phyloP scores from a whole-genome alignment of 1,284 basidiomycete genomes.

The Peniophora sp. region DNA sequence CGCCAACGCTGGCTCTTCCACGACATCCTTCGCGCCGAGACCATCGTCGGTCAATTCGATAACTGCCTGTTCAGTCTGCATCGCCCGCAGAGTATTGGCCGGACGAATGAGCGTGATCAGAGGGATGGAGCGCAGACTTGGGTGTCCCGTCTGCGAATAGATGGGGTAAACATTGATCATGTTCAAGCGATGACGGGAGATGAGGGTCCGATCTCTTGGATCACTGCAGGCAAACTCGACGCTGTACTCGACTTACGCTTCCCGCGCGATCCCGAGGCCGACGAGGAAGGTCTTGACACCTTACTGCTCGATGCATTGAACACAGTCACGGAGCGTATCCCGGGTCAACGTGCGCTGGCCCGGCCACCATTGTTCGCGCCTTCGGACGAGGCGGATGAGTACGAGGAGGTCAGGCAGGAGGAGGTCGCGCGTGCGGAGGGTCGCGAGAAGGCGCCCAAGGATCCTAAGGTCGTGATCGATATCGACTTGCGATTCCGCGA shows the following conservation, averaged over 20 bases:
- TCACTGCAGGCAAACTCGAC: slow-evolving; percentile 93
- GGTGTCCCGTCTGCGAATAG: slow-evolving; percentile 87
- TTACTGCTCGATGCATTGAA: slow-evolving; percentile 84
- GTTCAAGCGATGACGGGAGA: slow-evolving; percentile 79
- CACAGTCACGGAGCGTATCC: slow-evolving; percentile 61
- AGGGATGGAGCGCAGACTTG: slow-evolving; percentile 70
- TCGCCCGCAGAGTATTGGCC: slow-evolving; percentile 92
- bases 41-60: slow-evolving; percentile 95
- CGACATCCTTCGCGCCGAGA: slow-evolving; percentile 86
- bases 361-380: slow-evolving; percentile 84
- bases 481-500: slow-evolving; percentile 95
- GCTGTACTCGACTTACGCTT: slow-evolving; percentile 98
- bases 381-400: slow-evolving; percentile 25
- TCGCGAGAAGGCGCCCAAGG: slow-evolving; percentile 27
- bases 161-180: slow-evolving; percentile 96
- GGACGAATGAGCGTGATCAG: slow-evolving; percentile 78
- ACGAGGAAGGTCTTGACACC: slow-evolving; percentile 60
- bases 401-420: slow-evolving; percentile 1
- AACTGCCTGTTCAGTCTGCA: slow-evolving; percentile 97
- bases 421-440: background rate
- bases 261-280: slow-evolving; percentile 73
- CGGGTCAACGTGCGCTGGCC: slow-evolving; percentile 81
- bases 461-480: slow-evolving; percentile 70
- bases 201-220: slow-evolving; percentile 93
- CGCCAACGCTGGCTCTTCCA: slow-evolving; percentile 96